Evolutionary conservation across 2,329 filamentous ascomycete species (phyloP).

Genomic region (Xylariaceae sp.): DNA sequence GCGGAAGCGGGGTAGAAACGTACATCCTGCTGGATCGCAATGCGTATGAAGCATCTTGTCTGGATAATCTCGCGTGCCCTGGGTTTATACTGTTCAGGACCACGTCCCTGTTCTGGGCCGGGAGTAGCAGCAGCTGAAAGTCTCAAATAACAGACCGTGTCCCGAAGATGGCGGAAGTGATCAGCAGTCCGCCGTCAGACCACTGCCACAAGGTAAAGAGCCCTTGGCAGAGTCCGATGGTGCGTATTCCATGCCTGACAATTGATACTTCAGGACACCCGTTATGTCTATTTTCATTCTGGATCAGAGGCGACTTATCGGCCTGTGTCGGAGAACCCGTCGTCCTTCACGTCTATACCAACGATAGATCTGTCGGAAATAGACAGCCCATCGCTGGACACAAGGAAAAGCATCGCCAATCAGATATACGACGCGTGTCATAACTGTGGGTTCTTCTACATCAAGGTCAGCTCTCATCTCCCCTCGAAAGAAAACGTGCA

Average conservation of each 20-base stretch:
- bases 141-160: no score
- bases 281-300: conserved; percentile 26
- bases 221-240: no score
- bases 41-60: no score
- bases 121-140: no score
- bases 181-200: background rate
- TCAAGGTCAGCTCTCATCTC: conserved; percentile 11
- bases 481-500: no score
- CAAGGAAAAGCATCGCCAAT: conserved; percentile 16
- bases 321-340: conserved; percentile 18
- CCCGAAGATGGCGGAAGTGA: conserved; percentile 2
- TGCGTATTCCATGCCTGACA: no score
- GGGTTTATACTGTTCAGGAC: no score
- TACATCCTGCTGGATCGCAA: no score
- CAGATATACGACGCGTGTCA: conserved; percentile 20
- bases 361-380: conserved; percentile 23
- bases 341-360: conserved; percentile 24
- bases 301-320: conserved; percentile 24
- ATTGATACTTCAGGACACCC: conserved; percentile 12
- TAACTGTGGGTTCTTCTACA: conserved; percentile 23
- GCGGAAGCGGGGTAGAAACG: no score
- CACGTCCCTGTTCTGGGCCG: no score
- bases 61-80: no score
- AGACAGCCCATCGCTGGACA: conserved; percentile 13
- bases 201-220: background rate